Conservation (phyloP, 2,329 filamentous ascomycete genomes). For the Neonectria punicea region DNA sequence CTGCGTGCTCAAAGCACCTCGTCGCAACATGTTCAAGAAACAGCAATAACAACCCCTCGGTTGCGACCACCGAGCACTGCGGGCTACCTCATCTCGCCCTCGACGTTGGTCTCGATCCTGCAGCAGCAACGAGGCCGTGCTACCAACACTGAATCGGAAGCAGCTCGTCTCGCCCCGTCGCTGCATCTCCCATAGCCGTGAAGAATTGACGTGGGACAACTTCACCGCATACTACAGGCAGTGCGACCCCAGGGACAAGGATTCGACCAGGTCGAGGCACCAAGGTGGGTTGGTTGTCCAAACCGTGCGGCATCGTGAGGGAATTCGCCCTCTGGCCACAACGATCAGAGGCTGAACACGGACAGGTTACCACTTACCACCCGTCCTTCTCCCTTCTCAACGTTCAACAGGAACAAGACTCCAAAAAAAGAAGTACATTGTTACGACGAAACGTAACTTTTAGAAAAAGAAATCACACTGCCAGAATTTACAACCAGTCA, state of each 20-base stretch:
- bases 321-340: neutral
- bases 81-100: conserved; percentile 24
- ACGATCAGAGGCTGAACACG: neutral
- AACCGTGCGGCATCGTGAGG: neutral
- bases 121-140: conserved; percentile 31
- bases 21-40: conserved; percentile 1
- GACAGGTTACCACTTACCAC: neutral
- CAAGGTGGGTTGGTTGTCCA: conserved; percentile 4
- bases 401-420: neutral
- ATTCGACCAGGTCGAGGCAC: conserved; percentile 5
- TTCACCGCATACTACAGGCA: conserved; percentile 18
- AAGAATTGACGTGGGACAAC: conserved; percentile 13
- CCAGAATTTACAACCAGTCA: conserved; percentile 7
- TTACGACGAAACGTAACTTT: conserved; percentile 9
- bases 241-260: conserved; percentile 15
- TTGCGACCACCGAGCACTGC: conserved; percentile 12
- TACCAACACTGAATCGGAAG: neutral
- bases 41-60: neutral
- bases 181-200: neutral
- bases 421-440: conserved; percentile 3
- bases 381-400: neutral
- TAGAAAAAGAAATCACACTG: conserved; percentile 21
- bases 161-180: conserved; percentile 8
- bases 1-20: neutral
- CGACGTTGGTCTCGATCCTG: conserved; percentile 27